These are phyloP conservation scores for Pyrenula aspistea DNA, from an alignment of 495 filamentous ascomycete genomes.

Conservation along the genomic window DNA sequence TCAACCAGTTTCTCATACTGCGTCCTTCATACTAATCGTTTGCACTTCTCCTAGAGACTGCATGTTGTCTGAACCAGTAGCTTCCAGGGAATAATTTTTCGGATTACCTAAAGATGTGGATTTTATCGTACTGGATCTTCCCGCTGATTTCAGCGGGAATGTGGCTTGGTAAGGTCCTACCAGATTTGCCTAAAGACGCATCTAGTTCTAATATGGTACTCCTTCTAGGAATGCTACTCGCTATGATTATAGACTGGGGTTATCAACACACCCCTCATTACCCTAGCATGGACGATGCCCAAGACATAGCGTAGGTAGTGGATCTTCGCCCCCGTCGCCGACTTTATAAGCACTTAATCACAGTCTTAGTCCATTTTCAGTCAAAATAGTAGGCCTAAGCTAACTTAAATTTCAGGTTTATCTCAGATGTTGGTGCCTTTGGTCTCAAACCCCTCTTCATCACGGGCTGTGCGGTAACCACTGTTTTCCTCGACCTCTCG, in stretches of 20 bases:
- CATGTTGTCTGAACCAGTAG: too few relatives aligned
- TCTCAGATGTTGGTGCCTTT: slow-evolving; percentile 71
- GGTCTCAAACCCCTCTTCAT: slow-evolving; percentile 81
- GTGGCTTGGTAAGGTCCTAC: slow-evolving; percentile 65
- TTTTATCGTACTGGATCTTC: slow-evolving; percentile 57
- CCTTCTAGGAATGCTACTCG: slow-evolving; percentile 46
- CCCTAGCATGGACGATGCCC: slow-evolving; percentile 46
- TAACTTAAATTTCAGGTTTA: slow-evolving; percentile 24
- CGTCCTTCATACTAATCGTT: too few relatives aligned
- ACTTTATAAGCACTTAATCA: slow-evolving; percentile 2
- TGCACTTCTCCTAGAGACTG: too few relatives aligned
- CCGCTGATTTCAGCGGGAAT: slow-evolving; percentile 67
- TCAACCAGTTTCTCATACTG: too few relatives aligned
- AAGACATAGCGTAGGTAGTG: slow-evolving; percentile 58
- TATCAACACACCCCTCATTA: slow-evolving; percentile 48
- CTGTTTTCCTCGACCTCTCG: slow-evolving; percentile 72
- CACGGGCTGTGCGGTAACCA: slow-evolving; percentile 62
- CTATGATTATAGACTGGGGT: slow-evolving; percentile 62
- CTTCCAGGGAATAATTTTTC: too few relatives aligned
- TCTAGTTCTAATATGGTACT: background rate
- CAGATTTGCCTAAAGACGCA: background rate
- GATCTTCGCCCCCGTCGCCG: background rate
- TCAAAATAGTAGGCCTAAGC: background rate
- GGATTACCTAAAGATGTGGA: slow-evolving; percentile 40
- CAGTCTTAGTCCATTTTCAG: slow-evolving; percentile 2